Evolutionary conservation across 208 protist species (phyloP), one percentile per base, ranked within the genome.

Genomic region (Trypanosoma lewisi): DNA sequence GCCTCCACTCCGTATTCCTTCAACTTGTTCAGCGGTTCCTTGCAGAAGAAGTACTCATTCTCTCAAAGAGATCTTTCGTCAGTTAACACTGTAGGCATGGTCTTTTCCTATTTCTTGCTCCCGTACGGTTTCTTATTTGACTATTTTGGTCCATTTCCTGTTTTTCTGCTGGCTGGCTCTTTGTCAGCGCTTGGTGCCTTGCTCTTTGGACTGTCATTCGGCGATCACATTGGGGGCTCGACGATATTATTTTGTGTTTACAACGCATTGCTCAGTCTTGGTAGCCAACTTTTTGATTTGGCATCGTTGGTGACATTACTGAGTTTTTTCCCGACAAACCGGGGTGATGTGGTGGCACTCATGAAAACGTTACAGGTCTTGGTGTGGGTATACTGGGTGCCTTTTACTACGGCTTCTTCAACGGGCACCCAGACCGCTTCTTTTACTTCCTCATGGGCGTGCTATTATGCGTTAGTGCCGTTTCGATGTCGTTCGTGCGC

Each of bases 301-400:
- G 79, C 70, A 0, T 74, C 64, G 11, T 57, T 87, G 28, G 89
- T 93, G 87, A 93, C 87, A 1, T 56, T 90, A 19, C 52, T 90
- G 54, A 82, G 73, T 56, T 55, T 87, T 11, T 93, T 93, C 58
- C 87, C 87, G 2, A 84, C 73, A 55, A 85, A 82, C 36, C 78
- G 83, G 2, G 87, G 87, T 0, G 80, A 77, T 5, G 83, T 93
- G 8, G 83, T 93, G 37, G 87, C 75, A 7, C 62, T 93, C 7
- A 78, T 87, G 77, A 93, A 93, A 60, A 90, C 83, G 12, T 89
- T 44, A 82, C 90, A 19, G 87, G 87, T 8, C 63, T 93, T 11
- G 87, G 87, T 27, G 83, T 83, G 0, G 79, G 83, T 11, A 87
- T 93, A 16, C 77, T 87, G 21, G 83, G 78, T 1, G 55, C 73